Conservation (phyloP, 345 rosid species). For the Brassica rapa region DNA sequence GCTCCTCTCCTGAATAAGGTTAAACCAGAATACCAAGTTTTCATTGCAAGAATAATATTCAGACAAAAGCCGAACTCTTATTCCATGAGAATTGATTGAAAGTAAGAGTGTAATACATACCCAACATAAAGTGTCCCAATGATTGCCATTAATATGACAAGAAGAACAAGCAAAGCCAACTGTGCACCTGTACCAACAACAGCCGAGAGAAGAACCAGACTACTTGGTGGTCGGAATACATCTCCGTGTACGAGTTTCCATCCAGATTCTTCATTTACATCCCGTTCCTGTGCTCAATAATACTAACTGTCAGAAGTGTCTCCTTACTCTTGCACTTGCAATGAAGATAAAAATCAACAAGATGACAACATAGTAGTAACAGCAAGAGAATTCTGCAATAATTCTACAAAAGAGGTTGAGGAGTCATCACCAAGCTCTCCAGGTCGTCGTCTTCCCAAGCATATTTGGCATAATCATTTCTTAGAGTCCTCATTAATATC, state of each 20-base stretch:
- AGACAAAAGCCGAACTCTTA: not conserved
- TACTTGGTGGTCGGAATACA: slow-evolving; percentile 83
- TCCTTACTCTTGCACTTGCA: not conserved
- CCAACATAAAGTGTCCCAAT: slow-evolving; percentile 90
- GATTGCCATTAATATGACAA: slow-evolving; percentile 89
- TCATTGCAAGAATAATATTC: slow-evolving; percentile 1
- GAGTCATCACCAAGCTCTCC: slow-evolving; percentile 74
- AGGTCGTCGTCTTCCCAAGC: slow-evolving; percentile 97
- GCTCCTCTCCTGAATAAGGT: slow-evolving; percentile 38
- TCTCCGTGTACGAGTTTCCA: slow-evolving; percentile 99
- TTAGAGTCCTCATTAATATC: slow-evolving; percentile 95
- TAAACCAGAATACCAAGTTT: slow-evolving; percentile 4
- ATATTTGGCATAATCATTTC: slow-evolving; percentile 94
- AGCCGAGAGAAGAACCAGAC: slow-evolving; percentile 77
- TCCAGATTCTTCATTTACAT: slow-evolving; percentile 97
- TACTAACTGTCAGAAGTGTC: slow-evolving; percentile 18
- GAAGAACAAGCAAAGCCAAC: slow-evolving; percentile 85
- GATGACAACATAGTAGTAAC: slow-evolving; percentile 7
- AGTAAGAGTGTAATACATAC: slow-evolving; percentile 50
- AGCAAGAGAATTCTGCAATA: slow-evolving; percentile 1
- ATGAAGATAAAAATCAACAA: not conserved
- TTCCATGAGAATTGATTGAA: not conserved
- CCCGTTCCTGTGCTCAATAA: slow-evolving; percentile 70
- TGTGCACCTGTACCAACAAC: slow-evolving; percentile 98
- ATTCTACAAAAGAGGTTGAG: slow-evolving; percentile 1